Evolutionary conservation across 352 stramenopile genomes (phyloP), one percentile per base, ranked within the genome.

Genomic region (Phytopythium delawarense): DNA sequence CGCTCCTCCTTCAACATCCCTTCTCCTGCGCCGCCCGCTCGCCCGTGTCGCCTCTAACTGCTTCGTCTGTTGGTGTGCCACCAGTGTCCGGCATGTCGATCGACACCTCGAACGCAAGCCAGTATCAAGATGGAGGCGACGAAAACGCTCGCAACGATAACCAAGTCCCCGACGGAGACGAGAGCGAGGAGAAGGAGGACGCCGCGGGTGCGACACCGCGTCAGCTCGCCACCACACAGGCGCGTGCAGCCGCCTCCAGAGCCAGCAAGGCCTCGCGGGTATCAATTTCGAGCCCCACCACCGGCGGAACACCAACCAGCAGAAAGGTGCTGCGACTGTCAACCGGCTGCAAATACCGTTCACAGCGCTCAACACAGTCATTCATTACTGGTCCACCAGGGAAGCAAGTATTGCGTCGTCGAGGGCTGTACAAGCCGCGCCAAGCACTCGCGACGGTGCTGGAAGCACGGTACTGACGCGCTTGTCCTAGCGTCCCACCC

Each of bases 371-470:
- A 39, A 39, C 34, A 2, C 34, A 39, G 20, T 16, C 4, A 4
- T 3, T 4, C 44, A 30, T 4, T 32, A 8, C 4, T 23, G 51
- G 16, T 18, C 51, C 21, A 21, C 8, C 20, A 57, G 51, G 75
- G 79, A 32, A 84, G 79, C 61, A 84, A 88, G 65, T 84, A 76
- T 40, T 88, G 79, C 59, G 65, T 71, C 13, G 67, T 84, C 28
- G 69, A 85, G 46, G 73, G 71, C 40, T 84, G 74, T 62, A 71
- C 59, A 11, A 77, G 72, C 51, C 66, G 75, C 40, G 74, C 71
- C 56, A 88, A 88, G 48, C 76, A 87, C 56, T 69, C 75, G 37
- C 76, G 77, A 23, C 72, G 71, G 39, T 88, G 79, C 69, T 88
- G 79, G 79, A 76, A 77, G 32, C 79, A 88, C 58, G 78, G 39